Conservation (phyloP, 2,329 filamentous ascomycete species). For the Diaporthe vexans region DNA sequence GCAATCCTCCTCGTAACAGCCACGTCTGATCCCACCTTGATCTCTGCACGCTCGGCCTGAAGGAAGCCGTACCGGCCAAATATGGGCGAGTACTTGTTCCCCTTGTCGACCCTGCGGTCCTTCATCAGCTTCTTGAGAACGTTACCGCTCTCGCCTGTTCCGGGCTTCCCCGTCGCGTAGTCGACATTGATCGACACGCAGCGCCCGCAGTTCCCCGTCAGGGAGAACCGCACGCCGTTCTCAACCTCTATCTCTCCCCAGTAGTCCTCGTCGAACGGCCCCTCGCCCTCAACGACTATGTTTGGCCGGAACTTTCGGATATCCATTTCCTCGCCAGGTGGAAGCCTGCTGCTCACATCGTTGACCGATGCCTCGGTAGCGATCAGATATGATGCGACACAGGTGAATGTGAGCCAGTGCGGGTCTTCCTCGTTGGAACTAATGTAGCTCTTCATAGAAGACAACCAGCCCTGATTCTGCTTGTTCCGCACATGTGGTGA, state of each 20-base stretch:
- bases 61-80: conserved; percentile 83
- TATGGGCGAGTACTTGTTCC: conserved; percentile 75
- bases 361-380: conserved; percentile 78
- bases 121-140: conserved; percentile 79
- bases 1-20: conserved; percentile 60
- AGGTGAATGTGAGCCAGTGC: conserved; percentile 76
- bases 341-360: conserved; percentile 72
- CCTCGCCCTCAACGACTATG: conserved; percentile 74
- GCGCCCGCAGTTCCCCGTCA: conserved; percentile 79
- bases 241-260: conserved; percentile 73
- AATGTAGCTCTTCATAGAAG: conserved; percentile 52
- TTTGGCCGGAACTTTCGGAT: conserved; percentile 81
- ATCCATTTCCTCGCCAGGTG: conserved; percentile 65
- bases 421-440: conserved; percentile 48
- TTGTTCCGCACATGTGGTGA: conserved; percentile 49
- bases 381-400: conserved; percentile 82
- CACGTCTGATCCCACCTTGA: conserved; percentile 71
- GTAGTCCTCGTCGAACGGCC: conserved; percentile 78
- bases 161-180: conserved; percentile 73
- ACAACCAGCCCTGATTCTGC: conserved; percentile 51
- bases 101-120: conserved; percentile 79
- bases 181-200: conserved; percentile 81
- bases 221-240: conserved; percentile 57
- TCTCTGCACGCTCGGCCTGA: conserved; percentile 48
- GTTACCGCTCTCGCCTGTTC: conserved; percentile 68